Conservation (phyloP, 2,329 filamentous ascomycete species). For the Tothia fuscella region DNA sequence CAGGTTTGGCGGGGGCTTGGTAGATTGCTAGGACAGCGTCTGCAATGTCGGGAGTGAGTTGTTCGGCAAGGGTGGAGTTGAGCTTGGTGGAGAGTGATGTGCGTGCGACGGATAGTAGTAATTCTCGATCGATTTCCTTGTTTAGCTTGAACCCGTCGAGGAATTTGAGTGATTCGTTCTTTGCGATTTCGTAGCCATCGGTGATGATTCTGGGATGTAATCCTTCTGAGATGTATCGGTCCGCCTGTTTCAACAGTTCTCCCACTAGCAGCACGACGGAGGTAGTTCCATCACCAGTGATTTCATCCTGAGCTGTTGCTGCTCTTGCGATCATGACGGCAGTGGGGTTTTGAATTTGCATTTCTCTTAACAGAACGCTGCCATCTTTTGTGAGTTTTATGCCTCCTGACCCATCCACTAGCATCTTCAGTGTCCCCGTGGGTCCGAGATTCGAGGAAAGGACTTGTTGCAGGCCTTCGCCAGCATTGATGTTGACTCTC, state of each 20-base stretch:
- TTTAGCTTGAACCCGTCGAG: constrained; percentile 86
- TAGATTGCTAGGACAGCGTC: constrained; percentile 94
- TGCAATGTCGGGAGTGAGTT: constrained; percentile 89
- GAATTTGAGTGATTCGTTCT: constrained; percentile 83
- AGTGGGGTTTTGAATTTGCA: constrained; percentile 97
- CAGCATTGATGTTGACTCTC: constrained; percentile 90
- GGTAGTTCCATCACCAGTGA: constrained; percentile 94
- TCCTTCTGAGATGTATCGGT: constrained; percentile 93
- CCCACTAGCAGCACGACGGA: constrained; percentile 91
- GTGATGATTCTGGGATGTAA: constrained; percentile 93
- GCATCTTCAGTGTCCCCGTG: constrained; percentile 91
- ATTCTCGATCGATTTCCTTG: constrained; percentile 81
- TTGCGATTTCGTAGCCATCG: constrained; percentile 94
- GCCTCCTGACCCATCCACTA: constrained; percentile 50
- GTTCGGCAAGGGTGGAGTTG: constrained; percentile 75
- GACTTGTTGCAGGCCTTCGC: constrained; percentile 57
- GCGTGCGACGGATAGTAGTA: constrained; percentile 82
- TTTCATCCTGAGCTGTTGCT: constrained; percentile 95
- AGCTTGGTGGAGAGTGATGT: constrained; percentile 95
- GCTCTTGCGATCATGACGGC: constrained; percentile 72
- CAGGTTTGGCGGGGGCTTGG: constrained; percentile 77
- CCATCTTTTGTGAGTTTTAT: constrained; percentile 99
- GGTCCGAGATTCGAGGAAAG: constrained; percentile 93
- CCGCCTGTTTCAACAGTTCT: constrained; percentile 94
- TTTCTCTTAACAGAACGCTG: constrained; percentile 65